Percentiles rank a stretch among this genome's conserved stretches.
Evolutionary conservation across 140 eudicot genomes (phyloP).

Genomic region (Stevia rebaudiana): DNA sequence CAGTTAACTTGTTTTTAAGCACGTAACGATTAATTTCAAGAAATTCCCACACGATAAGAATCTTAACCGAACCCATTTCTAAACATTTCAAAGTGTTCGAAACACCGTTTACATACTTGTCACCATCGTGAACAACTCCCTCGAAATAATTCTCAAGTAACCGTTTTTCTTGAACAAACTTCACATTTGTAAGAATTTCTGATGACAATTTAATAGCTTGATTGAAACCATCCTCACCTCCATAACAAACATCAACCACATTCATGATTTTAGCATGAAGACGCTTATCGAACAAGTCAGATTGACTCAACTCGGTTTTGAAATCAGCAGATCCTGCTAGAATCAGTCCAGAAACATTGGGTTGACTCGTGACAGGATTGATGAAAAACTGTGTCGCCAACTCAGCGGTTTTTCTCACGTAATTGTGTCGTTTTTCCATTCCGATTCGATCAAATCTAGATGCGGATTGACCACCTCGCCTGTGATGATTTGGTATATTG

Average conservation of each 20-base stretch:
- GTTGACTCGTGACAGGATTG: constrained; percentile 51
- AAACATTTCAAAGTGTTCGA: constrained; percentile 43
- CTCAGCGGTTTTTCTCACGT: background rate
- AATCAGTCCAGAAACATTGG: constrained; percentile 49
- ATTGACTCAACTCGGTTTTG: constrained; percentile 48
- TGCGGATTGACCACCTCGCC: constrained; percentile 52
- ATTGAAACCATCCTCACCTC: background rate
- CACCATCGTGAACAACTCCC: constrained; percentile 39
- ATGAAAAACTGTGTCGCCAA: constrained; percentile 39
- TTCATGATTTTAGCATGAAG: constrained; percentile 43
- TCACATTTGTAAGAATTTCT: constrained; percentile 46
- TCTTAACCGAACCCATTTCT: constrained; percentile 53
- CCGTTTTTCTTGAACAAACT: constrained; percentile 45
- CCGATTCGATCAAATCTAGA: constrained; percentile 44
- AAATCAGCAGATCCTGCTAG: constrained; percentile 53
- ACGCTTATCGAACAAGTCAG: constrained; percentile 49
- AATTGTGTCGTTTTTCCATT: constrained; percentile 38
- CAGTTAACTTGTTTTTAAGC: background rate
- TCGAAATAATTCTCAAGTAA: constrained; percentile 44
- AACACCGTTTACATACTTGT: constrained; percentile 23
- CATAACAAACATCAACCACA: constrained; percentile 26
- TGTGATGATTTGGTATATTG: background rate
- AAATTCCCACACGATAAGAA: background rate
- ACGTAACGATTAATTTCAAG: background rate
- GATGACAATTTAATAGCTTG: constrained; percentile 46